Percentiles rank a stretch among this genome's conserved stretches.
phyloP scores from a whole-genome alignment of 108 stramenopile species.

The Aureococcus anophagefferens region DNA sequence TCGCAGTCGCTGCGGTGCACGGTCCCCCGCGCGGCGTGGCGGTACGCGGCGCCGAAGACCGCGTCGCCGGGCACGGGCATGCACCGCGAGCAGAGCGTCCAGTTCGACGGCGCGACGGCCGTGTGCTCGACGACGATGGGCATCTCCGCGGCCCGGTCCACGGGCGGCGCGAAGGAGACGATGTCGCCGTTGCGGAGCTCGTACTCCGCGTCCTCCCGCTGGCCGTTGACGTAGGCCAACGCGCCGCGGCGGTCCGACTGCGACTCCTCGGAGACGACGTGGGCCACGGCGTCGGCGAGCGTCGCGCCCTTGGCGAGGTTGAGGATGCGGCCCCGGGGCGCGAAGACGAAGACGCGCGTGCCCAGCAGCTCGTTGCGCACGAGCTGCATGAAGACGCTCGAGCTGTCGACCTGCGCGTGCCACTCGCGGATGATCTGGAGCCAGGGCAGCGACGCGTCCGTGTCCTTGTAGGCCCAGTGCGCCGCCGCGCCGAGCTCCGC shows the following conservation, averaged over 20 bases:
- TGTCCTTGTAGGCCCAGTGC: slow-evolving; percentile 74
- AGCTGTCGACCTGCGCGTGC: slow-evolving; percentile 63
- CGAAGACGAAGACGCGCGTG: slow-evolving; percentile 80
- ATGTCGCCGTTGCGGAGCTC: slow-evolving; percentile 9
- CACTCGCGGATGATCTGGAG: slow-evolving; percentile 77
- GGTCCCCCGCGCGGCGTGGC: neutral
- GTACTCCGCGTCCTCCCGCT: neutral
- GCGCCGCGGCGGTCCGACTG: neutral
- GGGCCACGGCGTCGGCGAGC: slow-evolving; percentile 77
- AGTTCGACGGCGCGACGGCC: neutral
- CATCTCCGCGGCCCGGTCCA: no score
- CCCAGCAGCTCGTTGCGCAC: slow-evolving; percentile 72
- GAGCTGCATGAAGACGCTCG: slow-evolving; percentile 72
- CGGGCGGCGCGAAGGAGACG: neutral
- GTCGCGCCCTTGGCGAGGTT: slow-evolving; percentile 76
- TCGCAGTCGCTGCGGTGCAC: neutral
- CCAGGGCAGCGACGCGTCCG: slow-evolving; percentile 48
- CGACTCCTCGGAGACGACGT: slow-evolving; percentile 61
- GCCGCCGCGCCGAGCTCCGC: slow-evolving; percentile 90
- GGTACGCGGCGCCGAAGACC: neutral
- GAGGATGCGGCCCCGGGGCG: slow-evolving; percentile 75
- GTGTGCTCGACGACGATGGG: neutral
- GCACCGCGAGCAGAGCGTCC: neutral
- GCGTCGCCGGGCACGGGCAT: neutral
- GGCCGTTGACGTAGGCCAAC: neutral